phyloP scores from a whole-genome alignment of 495 filamentous ascomycete genomes.

The Daldinia grandis region DNA sequence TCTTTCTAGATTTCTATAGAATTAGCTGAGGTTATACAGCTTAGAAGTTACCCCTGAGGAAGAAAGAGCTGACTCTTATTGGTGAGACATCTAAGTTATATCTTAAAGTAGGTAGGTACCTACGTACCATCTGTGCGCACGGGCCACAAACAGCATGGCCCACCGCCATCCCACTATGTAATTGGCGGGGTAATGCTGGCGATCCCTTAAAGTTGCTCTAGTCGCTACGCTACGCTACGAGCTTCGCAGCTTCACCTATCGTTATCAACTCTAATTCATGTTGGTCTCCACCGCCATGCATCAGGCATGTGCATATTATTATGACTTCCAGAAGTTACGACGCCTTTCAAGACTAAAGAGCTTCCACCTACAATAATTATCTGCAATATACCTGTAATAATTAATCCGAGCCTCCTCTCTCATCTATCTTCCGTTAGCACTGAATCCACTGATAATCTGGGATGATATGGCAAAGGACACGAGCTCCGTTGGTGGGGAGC shows the following conservation, averaged over 20 bases:
- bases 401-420: background rate
- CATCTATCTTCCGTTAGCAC: background rate
- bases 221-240: too few relatives aligned
- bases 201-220: conserved; percentile 11
- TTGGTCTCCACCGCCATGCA: conserved; percentile 1
- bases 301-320: background rate
- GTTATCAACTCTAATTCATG: conserved; percentile 12
- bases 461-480: conserved; percentile 33
- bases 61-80: background rate
- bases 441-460: conserved; percentile 1
- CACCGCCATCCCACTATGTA: background rate
- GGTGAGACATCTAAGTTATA: background rate
- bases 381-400: too few relatives aligned
- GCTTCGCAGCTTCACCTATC: conserved; percentile 23
- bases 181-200: conserved; percentile 18
- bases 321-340: conserved; percentile 6
- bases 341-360: background rate
- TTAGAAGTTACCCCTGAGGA: background rate
- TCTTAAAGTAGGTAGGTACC: too few relatives aligned
- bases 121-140: too few relatives aligned
- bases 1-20: background rate
- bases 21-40: background rate
- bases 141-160: background rate
- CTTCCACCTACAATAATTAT: background rate
- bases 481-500: conserved; percentile 29